Conservation (phyloP, 257 asterid species). For the Forsythia suspensa region DNA sequence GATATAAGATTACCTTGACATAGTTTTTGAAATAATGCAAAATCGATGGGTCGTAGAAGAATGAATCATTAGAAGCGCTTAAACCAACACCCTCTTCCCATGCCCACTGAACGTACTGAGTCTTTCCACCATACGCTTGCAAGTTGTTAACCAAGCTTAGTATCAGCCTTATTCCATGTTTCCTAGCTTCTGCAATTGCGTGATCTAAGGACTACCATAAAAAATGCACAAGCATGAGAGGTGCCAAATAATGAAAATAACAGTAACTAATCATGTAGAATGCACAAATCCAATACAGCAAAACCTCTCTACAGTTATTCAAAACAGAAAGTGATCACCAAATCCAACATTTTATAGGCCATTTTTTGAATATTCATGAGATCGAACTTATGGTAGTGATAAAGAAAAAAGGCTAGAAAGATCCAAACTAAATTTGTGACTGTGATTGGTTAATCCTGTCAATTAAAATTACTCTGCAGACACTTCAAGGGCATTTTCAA, state of each 20-base stretch:
- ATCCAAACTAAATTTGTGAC: not conserved
- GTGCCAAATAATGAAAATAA: slow-evolving; percentile 11
- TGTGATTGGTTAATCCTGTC: not conserved
- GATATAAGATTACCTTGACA: slow-evolving; percentile 63
- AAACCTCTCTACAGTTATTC: not conserved
- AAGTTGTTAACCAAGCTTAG: slow-evolving; percentile 91
- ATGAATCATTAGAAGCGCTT: slow-evolving; percentile 95
- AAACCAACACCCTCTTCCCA: slow-evolving; percentile 97
- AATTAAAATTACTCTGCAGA: not conserved
- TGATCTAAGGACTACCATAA: slow-evolving; percentile 79
- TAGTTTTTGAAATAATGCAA: slow-evolving; percentile 84
- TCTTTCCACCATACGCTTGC: slow-evolving; percentile 96
- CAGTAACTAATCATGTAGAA: not conserved
- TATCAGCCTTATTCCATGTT: slow-evolving; percentile 71
- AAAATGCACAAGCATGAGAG: slow-evolving; percentile 12
- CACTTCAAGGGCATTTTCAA: not conserved
- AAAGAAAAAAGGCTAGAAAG: not conserved
- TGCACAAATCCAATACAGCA: slow-evolving; percentile 8
- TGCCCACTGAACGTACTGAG: slow-evolving; percentile 98
- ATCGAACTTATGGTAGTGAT: not conserved
- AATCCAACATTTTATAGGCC: not conserved
- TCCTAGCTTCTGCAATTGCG: slow-evolving; percentile 85
- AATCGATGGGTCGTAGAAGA: slow-evolving; percentile 94
- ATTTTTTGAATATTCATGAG: not conserved
- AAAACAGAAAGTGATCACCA: not conserved